These are phyloP conservation scores for Moesziomyces antarcticus DNA, from an alignment of 1,284 basidiomycete genomes.

Conservation along the genomic window DNA sequence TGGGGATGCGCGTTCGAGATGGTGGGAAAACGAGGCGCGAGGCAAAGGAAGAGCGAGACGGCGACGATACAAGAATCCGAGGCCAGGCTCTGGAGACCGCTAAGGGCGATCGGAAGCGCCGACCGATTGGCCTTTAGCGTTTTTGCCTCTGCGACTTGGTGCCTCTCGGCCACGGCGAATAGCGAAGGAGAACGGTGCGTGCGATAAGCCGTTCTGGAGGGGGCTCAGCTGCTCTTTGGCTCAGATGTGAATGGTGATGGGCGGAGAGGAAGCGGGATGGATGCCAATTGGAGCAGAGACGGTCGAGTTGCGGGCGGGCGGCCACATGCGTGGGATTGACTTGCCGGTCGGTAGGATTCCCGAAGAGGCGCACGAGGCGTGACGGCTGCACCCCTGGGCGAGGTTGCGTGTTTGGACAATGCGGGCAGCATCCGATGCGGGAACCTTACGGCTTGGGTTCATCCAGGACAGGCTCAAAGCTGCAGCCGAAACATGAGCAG, in stretches of 20 bases:
- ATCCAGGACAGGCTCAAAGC: too few species aligned
- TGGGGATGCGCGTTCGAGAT: too few species aligned
- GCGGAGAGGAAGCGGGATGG: background rate
- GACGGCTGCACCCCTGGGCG: background rate
- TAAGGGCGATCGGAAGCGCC: too few species aligned
- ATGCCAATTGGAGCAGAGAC: constrained; percentile 2
- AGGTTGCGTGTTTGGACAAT: constrained; percentile 13
- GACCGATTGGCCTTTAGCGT: too few species aligned
- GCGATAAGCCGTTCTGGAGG: too few species aligned
- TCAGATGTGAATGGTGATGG: background rate
- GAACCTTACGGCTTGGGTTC: background rate
- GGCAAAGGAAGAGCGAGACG: too few species aligned
- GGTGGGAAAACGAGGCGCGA: too few species aligned
- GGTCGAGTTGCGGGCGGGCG: background rate
- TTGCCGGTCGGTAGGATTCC: constrained; percentile 27
- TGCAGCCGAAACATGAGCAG: background rate
- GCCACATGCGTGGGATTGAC: background rate
- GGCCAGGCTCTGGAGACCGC: too few species aligned
- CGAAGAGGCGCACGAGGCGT: constrained; percentile 25
- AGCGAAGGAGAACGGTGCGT: too few species aligned
- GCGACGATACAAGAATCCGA: too few species aligned
- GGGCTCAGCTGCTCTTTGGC: background rate
- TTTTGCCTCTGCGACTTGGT: too few species aligned
- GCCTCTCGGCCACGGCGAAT: too few species aligned
- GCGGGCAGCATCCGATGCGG: constrained; percentile 10